Evolutionary conservation across 2,329 filamentous ascomycete species (phyloP).

Genomic region (Lojkania enalia): DNA sequence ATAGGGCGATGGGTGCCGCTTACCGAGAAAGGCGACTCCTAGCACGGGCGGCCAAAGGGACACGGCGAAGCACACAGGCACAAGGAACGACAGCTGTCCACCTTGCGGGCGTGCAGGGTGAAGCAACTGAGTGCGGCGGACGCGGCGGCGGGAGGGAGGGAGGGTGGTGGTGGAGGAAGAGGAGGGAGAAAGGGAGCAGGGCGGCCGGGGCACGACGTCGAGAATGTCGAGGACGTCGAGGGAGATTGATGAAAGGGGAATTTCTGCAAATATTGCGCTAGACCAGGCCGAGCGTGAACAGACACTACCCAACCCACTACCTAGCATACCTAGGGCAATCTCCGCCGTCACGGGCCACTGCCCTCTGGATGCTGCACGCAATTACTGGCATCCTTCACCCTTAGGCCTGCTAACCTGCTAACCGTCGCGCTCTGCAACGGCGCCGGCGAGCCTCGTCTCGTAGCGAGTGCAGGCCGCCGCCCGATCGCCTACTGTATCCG

Average conservation of each 20-base stretch:
- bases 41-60: conserved; percentile 4
- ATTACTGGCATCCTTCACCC: no score
- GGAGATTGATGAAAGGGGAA: conserved; percentile 34
- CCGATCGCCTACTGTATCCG: no score
- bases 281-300: conserved; percentile 32
- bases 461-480: no score
- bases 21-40: conserved; percentile 31
- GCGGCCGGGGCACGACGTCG: conserved; percentile 1
- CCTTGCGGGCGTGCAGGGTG: conserved; percentile 28
- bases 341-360: conserved; percentile 23
- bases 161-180: conserved; percentile 20
- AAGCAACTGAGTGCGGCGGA: conserved; percentile 31
- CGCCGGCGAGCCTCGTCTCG: conserved; percentile 8
- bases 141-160: conserved; percentile 18
- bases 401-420: no score
- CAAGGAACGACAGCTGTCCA: conserved; percentile 41
- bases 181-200: conserved; percentile 13
- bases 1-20: conserved; percentile 28
- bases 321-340: no score
- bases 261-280: conserved; percentile 34
- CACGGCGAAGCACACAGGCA: conserved; percentile 11
- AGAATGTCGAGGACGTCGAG: conserved; percentile 7
- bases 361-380: conserved; percentile 34
- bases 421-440: conserved; percentile 20
- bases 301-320: no score